Conservation (phyloP, 306 rosid genomes). For the Erythrophleum fordii region DNA sequence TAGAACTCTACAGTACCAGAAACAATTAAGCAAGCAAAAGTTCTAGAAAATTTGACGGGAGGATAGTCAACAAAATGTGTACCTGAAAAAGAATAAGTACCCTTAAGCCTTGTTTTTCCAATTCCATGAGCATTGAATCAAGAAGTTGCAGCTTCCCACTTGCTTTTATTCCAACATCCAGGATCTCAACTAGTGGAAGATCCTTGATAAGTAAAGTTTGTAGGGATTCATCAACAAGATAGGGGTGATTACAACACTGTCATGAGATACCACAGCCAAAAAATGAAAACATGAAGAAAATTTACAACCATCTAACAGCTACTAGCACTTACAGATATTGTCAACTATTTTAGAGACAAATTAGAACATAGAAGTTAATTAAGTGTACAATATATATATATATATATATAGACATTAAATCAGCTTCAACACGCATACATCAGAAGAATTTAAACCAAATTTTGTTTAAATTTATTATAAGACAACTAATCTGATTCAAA, state of each 20-base stretch:
- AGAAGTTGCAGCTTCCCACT: slow-evolving; percentile 93
- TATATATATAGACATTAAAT: neutral
- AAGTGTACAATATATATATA: slow-evolving; percentile 23
- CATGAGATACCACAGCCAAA: slow-evolving; percentile 32
- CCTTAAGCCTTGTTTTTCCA: slow-evolving; percentile 61
- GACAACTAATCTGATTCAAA: slow-evolving; percentile 18
- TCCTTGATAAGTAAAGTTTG: slow-evolving; percentile 49
- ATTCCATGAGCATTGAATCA: slow-evolving; percentile 80
- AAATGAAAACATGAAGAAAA: slow-evolving; percentile 29
- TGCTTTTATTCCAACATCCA: slow-evolving; percentile 74
- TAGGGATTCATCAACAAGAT: slow-evolving; percentile 52
- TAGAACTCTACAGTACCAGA: neutral
- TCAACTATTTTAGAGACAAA: neutral
- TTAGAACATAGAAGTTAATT: slow-evolving; percentile 5
- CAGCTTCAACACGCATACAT: slow-evolving; percentile 9
- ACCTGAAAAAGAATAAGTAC: slow-evolving; percentile 85
- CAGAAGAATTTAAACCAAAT: slow-evolving; percentile 3
- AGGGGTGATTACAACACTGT: slow-evolving; percentile 96
- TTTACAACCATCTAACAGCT: slow-evolving; percentile 20
- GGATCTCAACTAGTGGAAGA: slow-evolving; percentile 49
- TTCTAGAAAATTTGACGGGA: neutral
- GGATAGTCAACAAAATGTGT: slow-evolving; percentile 21
- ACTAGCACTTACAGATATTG: neutral
- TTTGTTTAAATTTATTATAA: slow-evolving; percentile 19
- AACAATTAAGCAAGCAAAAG: neutral